These are phyloP conservation scores for Malassezia psittaci DNA, from an alignment of 1,284 basidiomycete genomes.

Conservation along the genomic window DNA sequence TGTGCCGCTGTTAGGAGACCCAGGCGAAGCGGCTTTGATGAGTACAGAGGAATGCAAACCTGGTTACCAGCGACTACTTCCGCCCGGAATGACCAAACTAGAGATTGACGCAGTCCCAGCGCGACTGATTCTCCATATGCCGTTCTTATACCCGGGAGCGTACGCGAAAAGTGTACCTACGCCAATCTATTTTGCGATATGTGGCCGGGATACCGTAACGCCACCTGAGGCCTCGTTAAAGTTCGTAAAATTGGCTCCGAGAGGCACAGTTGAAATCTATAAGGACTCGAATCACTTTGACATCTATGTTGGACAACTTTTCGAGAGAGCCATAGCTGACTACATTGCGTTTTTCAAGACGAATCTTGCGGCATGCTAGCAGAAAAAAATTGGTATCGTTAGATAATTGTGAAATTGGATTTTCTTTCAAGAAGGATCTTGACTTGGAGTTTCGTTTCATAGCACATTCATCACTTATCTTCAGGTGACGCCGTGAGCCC, in stretches of 20 bases:
- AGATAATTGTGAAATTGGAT: too few relatives aligned
- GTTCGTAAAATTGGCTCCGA: constrained; percentile 27
- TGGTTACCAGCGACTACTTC: constrained; percentile 14
- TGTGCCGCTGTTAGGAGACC: constrained; percentile 20
- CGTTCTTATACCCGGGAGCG: constrained; percentile 28
- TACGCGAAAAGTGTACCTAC: constrained; percentile 20
- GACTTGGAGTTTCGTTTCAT: too few relatives aligned
- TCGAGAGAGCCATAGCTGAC: constrained; percentile 22
- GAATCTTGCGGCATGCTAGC: too few relatives aligned
- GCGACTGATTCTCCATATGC: constrained; percentile 24
- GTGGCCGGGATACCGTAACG: constrained; percentile 30
- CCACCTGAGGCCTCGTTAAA: constrained; percentile 22
- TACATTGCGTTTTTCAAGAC: constrained; percentile 22
- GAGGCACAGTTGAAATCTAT: constrained; percentile 23
- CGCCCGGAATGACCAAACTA: neutral
- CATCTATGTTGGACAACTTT: constrained; percentile 30
- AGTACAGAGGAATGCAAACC: constrained; percentile 20
- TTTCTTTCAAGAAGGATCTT: too few relatives aligned
- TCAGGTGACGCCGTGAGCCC: too few relatives aligned
- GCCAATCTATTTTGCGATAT: constrained; percentile 38
- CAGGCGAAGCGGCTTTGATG: constrained; percentile 35
- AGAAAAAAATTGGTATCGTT: too few relatives aligned
- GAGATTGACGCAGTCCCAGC: constrained; percentile 22
- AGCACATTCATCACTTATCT: too few relatives aligned
- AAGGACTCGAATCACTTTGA: constrained; percentile 31